Conservation (phyloP, 78 protist genomes). For the Acrasis kona region DNA sequence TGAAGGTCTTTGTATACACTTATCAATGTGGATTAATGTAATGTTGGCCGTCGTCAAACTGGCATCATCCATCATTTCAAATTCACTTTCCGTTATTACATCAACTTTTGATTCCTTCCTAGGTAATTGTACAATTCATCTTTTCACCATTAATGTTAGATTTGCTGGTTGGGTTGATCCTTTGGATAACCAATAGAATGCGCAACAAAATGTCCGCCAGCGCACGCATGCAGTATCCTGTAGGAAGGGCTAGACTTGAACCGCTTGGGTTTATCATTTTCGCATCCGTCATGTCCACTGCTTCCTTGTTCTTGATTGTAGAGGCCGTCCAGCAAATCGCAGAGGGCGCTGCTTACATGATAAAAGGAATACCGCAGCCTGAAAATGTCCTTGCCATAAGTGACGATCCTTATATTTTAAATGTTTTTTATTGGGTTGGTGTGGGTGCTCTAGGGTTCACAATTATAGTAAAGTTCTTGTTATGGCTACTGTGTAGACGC, state of each 20-base stretch:
- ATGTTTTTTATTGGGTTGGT: not conserved
- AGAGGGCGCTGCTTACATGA: not conserved
- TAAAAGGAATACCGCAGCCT: no score
- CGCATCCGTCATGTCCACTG: slow-evolving; percentile 58
- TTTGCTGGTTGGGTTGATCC: slow-evolving; percentile 52
- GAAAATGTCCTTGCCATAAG: not conserved
- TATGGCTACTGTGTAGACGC: slow-evolving; percentile 52
- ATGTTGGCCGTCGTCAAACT: slow-evolving; percentile 40
- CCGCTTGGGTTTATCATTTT: slow-evolving; percentile 67
- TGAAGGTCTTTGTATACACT: no score
- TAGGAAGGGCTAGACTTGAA: slow-evolving; percentile 63
- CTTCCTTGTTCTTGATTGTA: slow-evolving; percentile 41
- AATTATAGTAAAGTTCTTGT: slow-evolving; percentile 33
- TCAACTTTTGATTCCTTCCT: slow-evolving; percentile 49
- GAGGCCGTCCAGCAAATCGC: not conserved
- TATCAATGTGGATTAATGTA: slow-evolving; percentile 25
- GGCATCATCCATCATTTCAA: slow-evolving; percentile 43
- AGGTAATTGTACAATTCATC: slow-evolving; percentile 11
- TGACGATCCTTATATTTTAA: not conserved
- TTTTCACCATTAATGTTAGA: slow-evolving; percentile 54
- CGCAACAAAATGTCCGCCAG: slow-evolving; percentile 3
- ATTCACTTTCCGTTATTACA: slow-evolving; percentile 47
- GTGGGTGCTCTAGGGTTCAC: not conserved
- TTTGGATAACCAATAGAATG: slow-evolving; percentile 42
- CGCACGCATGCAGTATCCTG: slow-evolving; percentile 46